Evolutionary conservation across 805 yeast genomes (phyloP).

Genomic region (Grigorovia transvaalensis): DNA sequence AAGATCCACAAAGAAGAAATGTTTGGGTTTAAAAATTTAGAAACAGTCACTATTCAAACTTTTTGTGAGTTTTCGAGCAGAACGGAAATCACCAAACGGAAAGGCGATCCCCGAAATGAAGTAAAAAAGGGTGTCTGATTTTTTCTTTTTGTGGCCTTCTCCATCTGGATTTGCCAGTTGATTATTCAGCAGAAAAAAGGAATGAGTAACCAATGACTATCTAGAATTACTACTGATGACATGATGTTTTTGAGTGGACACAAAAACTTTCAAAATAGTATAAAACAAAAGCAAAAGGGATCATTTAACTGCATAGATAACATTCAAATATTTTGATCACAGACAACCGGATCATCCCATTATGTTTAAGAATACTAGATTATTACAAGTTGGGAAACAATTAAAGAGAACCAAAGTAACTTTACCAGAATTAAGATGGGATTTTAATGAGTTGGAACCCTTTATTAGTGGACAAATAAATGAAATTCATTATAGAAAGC

Average conservation of each 20-base stretch:
- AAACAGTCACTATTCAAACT: too few species aligned
- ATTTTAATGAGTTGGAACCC: slow-evolving; percentile 79
- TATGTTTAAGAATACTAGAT: not conserved
- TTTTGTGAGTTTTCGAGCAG: too few species aligned
- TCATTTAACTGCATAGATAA: too few species aligned
- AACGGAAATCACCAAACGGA: too few species aligned
- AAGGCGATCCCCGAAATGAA: too few species aligned
- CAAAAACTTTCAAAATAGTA: too few species aligned
- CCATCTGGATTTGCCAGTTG: not conserved
- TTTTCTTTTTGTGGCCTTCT: not conserved
- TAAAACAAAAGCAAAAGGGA: too few species aligned
- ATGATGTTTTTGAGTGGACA: too few species aligned
- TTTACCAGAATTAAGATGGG: slow-evolving; percentile 76
- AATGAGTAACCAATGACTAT: not conserved
- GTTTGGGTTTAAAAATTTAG: too few species aligned
- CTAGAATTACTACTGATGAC: not conserved
- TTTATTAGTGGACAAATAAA: slow-evolving; percentile 77
- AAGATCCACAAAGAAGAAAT: too few species aligned
- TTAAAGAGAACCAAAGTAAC: slow-evolving; percentile 50
- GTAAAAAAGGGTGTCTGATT: not conserved
- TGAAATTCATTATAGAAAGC: slow-evolving; percentile 79
- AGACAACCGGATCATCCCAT: too few species aligned
- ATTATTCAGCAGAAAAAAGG: not conserved
- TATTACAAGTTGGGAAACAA: not conserved
- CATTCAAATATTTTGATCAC: too few species aligned